A percentile compares a stretch with the other conserved stretches of the same genome.
These are phyloP conservation scores for Mychonastes homosphaera DNA, from an alignment of 139 green algal genomes.

Conservation along the genomic window DNA sequence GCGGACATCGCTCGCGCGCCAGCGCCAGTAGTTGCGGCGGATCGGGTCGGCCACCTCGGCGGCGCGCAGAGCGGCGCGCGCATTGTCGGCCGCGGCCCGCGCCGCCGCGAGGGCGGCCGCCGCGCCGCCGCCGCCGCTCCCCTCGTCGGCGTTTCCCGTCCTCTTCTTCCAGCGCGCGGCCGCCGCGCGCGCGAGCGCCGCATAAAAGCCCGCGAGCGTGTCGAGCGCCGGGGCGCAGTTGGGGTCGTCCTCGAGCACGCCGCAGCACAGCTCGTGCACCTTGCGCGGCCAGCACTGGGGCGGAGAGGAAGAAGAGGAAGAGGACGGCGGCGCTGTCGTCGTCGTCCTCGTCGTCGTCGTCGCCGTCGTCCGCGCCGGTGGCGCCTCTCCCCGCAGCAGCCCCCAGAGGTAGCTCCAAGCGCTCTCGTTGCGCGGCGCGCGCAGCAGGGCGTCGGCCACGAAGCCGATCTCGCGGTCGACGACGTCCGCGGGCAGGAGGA, in stretches of 20 bases:
- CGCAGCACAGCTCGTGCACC: constrained; percentile 29
- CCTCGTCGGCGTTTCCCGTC: not conserved
- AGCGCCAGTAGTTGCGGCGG: constrained; percentile 20
- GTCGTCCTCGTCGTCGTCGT: too few relatives aligned
- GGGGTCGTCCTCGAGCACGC: constrained; percentile 29
- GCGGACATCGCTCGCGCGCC: constrained; percentile 4
- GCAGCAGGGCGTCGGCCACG: constrained; percentile 18
- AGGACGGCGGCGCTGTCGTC: too few relatives aligned
- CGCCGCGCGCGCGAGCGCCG: constrained; percentile 4
- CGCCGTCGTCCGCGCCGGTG: not conserved
- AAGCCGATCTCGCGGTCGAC: constrained; percentile 39
- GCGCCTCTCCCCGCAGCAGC: constrained; percentile 12
- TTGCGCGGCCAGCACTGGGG: not conserved
- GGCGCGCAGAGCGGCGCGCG: constrained; percentile 6
- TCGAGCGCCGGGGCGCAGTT: constrained; percentile 33
- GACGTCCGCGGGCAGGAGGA: not conserved
- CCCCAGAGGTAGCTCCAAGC: constrained; percentile 60
- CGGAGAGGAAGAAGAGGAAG: not conserved
- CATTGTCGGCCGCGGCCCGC: not conserved
- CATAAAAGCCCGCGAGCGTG: constrained; percentile 34
- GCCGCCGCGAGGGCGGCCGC: not conserved
- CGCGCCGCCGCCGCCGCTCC: not conserved
- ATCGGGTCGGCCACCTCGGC: constrained; percentile 29
- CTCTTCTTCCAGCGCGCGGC: not conserved
- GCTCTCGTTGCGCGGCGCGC: constrained; percentile 48